phyloP scores from a whole-genome alignment of 805 yeast species.

The Yamadazyma sp. region DNA sequence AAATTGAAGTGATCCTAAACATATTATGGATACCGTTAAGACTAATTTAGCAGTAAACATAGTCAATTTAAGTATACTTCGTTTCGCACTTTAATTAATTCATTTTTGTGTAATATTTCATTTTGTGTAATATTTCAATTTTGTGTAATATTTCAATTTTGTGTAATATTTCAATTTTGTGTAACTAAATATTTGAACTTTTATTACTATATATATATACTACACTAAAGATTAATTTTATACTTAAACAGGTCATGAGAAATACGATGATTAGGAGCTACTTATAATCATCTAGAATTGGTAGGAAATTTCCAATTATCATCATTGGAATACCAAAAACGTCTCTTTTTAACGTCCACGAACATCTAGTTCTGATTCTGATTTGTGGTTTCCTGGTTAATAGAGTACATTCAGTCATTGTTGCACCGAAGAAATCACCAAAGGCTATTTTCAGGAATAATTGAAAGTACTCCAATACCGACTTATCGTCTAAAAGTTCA shows the following conservation, averaged over 20 bases:
- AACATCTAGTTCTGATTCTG: constrained; percentile 72
- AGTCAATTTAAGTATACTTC: no score
- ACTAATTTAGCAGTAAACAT: constrained; percentile 34
- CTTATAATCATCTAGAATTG: constrained; percentile 50
- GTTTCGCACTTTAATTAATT: no score
- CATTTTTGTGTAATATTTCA: no score
- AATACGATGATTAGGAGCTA: no score
- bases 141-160: no score
- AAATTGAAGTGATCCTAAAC: constrained; percentile 80
- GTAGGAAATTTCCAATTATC: constrained; percentile 91
- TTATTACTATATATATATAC: no score
- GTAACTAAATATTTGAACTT: no score
- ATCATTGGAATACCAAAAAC: constrained; percentile 97
- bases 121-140: no score
- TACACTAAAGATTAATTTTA: no score
- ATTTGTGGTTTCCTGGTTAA: constrained; percentile 52
- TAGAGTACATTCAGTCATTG: constrained; percentile 84
- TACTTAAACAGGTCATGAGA: no score
- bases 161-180: no score
- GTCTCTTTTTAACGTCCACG: constrained; percentile 92
- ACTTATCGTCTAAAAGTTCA: constrained; percentile 82
- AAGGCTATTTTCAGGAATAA: constrained; percentile 81
- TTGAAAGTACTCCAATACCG: constrained; percentile 85
- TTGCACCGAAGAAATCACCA: constrained; percentile 82
- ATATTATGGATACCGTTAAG: constrained; percentile 52